Conservation (phyloP, 2,329 filamentous ascomycete genomes). For the Tolypocladium album region DNA sequence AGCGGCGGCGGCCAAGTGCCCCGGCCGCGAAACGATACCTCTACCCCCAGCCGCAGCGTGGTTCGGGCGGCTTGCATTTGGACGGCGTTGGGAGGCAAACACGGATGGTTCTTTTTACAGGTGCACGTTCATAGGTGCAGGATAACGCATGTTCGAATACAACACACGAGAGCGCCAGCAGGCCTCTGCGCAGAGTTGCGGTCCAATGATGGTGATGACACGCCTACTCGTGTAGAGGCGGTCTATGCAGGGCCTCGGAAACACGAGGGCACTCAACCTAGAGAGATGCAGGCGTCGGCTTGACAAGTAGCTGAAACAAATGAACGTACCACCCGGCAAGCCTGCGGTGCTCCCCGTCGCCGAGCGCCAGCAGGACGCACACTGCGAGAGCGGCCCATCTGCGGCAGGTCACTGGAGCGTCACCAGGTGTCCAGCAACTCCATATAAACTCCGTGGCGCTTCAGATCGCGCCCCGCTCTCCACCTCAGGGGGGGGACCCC, state of each 20-base stretch:
- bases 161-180: not conserved
- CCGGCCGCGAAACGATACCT: not conserved
- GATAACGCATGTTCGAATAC: not conserved
- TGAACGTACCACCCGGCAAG: no score
- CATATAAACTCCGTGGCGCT: not conserved
- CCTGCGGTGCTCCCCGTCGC: not conserved
- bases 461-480: not conserved
- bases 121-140: not conserved
- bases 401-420: not conserved
- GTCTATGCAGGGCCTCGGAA: not conserved
- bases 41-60: not conserved
- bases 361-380: not conserved
- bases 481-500: not conserved
- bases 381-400: not conserved
- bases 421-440: not conserved
- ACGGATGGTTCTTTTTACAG: not conserved
- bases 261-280: not conserved
- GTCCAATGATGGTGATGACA: not conserved
- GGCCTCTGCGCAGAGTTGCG: not conserved
- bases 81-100: conserved; percentile 6
- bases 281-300: not conserved
- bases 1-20: not conserved
- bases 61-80: conserved; percentile 4
- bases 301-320: not conserved
- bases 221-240: not conserved